Conservation (phyloP, 768 basidiomycete genomes). For the Psilocybe tampanensis region DNA sequence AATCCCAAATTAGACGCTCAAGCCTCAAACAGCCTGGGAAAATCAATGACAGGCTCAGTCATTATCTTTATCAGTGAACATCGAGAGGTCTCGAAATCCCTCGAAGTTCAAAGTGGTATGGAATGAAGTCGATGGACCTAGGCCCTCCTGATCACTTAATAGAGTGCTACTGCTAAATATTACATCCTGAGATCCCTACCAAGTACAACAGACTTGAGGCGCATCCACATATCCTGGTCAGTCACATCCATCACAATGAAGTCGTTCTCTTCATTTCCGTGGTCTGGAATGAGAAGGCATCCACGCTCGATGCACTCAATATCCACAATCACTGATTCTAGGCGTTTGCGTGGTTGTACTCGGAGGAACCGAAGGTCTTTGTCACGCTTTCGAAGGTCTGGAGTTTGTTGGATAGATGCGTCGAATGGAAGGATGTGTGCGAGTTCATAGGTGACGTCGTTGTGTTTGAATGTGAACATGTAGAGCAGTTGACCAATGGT, state of each 20-base stretch:
- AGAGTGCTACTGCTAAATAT: too few relatives aligned
- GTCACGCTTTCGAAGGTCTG: not conserved
- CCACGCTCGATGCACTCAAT: not conserved
- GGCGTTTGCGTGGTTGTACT: not conserved
- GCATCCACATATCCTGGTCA: constrained; percentile 3
- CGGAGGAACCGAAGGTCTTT: not conserved
- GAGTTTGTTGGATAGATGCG: not conserved
- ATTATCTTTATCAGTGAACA: too few relatives aligned
- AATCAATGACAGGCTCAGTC: too few relatives aligned
- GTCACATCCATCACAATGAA: not conserved
- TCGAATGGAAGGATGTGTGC: not conserved
- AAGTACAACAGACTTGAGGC: not conserved
- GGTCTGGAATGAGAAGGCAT: not conserved
- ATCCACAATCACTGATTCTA: not conserved
- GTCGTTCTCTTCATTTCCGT: not conserved
- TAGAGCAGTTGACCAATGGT: not conserved
- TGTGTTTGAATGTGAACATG: not conserved
- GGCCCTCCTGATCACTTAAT: too few relatives aligned
- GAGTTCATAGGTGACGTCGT: not conserved
- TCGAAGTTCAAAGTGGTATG: too few relatives aligned
- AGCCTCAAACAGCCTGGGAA: too few relatives aligned
- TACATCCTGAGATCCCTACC: not conserved
- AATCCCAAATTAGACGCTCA: too few relatives aligned
- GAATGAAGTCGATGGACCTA: too few relatives aligned
- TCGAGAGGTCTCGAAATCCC: too few relatives aligned